Percentiles rank a stretch among this genome's conserved stretches.
Evolutionary conservation across 1,139 yeast genomes (phyloP).

Genomic region (Pichia sp.): DNA sequence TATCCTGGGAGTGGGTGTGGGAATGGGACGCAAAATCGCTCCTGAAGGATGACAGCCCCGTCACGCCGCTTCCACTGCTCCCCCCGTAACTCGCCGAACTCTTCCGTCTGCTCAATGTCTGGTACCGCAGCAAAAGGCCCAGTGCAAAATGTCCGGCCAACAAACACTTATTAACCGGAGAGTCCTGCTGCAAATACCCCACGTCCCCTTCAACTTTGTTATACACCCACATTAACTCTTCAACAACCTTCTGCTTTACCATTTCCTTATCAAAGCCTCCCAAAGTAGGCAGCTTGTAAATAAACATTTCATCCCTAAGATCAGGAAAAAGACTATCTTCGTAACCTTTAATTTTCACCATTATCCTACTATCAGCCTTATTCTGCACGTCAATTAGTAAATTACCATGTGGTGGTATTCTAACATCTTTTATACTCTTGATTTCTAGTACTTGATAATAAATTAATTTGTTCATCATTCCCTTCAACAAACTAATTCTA

Average conservation of each 20-base stretch:
- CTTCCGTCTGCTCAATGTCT: conserved; percentile 2
- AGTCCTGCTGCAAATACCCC: conserved; percentile 3
- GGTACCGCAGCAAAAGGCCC: conserved; percentile 2
- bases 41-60: too few species aligned
- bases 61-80: too few species aligned
- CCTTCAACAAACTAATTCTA: conserved; percentile 2
- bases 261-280: conserved; percentile 4
- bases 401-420: conserved; percentile 6
- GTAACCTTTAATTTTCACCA: conserved; percentile 7
- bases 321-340: not conserved
- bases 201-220: not conserved
- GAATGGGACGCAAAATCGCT: too few species aligned
- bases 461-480: not conserved
- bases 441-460: conserved; percentile 9
- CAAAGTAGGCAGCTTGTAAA: conserved; percentile 2
- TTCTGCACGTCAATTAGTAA: conserved; percentile 2
- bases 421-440: not conserved
- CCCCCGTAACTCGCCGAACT: conserved; percentile 1
- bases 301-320: not conserved
- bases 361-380: not conserved
- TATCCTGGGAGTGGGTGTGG: too few species aligned
- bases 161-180: conserved; percentile 7
- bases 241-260: not conserved
- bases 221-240: conserved; percentile 5
- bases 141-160: conserved; percentile 12